Conservation (phyloP, 2,329 filamentous ascomycete genomes). For the Daldinia sp. region DNA sequence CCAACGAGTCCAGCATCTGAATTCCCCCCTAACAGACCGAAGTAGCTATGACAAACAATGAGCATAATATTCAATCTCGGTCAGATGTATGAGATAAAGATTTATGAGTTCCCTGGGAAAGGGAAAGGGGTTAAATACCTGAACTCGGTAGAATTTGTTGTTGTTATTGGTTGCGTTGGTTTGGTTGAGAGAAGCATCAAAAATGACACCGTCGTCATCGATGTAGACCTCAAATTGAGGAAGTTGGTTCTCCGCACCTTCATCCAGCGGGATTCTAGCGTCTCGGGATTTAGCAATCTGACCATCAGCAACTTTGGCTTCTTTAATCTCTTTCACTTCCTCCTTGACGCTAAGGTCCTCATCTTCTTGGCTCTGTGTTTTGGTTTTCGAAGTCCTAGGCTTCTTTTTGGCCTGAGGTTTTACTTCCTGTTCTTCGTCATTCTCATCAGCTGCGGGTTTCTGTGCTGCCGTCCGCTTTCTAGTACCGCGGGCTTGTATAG, state of each 20-base stretch:
- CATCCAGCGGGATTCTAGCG: conserved; percentile 60
- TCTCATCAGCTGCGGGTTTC: conserved; percentile 33
- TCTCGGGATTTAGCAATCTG: conserved; percentile 58
- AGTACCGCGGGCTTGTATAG: conserved; percentile 21
- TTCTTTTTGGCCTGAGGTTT: conserved; percentile 43
- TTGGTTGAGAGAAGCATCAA: conserved; percentile 81
- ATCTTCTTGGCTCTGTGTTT: conserved; percentile 30
- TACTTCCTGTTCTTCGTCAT: conserved; percentile 40
- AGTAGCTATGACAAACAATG: conserved; percentile 51
- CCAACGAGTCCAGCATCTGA: conserved; percentile 78
- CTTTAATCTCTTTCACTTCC: conserved; percentile 32
- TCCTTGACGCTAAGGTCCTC: conserved; percentile 20
- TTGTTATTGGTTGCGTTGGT: conserved; percentile 76
- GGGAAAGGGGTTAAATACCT: conserved; percentile 59
- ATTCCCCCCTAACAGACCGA: conserved; percentile 51
- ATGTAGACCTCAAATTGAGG: conserved; percentile 67
- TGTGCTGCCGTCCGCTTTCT: conserved; percentile 39
- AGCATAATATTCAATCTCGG: background rate
- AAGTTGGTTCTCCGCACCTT: conserved; percentile 49
- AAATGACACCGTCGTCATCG: conserved; percentile 71
- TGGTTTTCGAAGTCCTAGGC: conserved; percentile 43
- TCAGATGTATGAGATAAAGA: background rate
- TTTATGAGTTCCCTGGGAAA: too few species aligned
- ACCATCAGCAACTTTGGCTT: conserved; percentile 49
- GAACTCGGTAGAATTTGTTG: conserved; percentile 84